These are phyloP conservation scores for Alternaria postmessia DNA, from an alignment of 2,329 filamentous ascomycete genomes.

Conservation along the genomic window DNA sequence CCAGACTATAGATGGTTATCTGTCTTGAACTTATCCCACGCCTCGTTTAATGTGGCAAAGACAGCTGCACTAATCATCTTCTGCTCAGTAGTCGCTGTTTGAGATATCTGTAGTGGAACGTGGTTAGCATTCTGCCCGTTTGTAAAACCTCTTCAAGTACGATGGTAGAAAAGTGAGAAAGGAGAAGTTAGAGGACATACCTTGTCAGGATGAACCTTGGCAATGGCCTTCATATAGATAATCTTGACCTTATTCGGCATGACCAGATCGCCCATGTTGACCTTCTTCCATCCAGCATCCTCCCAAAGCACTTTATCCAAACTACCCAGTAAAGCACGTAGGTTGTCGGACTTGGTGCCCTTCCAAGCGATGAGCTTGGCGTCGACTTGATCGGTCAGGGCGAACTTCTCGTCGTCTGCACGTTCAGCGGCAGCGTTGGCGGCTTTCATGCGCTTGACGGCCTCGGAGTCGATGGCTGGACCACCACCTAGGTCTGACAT, in stretches of 20 bases:
- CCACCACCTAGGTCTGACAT: constrained; percentile 51
- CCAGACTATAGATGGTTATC: constrained; percentile 58
- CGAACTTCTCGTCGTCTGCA: constrained; percentile 92
- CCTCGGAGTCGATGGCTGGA: constrained; percentile 68
- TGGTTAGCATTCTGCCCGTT: constrained; percentile 19
- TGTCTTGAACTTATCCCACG: constrained; percentile 73
- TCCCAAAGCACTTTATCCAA: constrained; percentile 92
- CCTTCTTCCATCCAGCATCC: constrained; percentile 93
- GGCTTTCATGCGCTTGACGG: constrained; percentile 80
- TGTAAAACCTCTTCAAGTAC: neutral
- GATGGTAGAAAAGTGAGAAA: neutral
- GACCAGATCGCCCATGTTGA: constrained; percentile 91
- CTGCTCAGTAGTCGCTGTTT: constrained; percentile 71
- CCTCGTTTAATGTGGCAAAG: constrained; percentile 71
- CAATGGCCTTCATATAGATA: constrained; percentile 98
- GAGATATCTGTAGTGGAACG: constrained; percentile 59
- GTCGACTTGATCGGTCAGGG: constrained; percentile 84
- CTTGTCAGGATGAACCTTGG: constrained; percentile 98
- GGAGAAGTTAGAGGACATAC: constrained; percentile 58
- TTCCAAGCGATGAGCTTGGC: constrained; percentile 81
- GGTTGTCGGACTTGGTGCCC: constrained; percentile 89
- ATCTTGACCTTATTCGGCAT: constrained; percentile 96
- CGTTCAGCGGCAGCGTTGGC: constrained; percentile 86
- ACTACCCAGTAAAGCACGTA: constrained; percentile 85
- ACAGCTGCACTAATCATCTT: constrained; percentile 72